phyloP scores from a whole-genome alignment of 2,329 filamentous ascomycete species.

The Aspergillus quadrilineatus region DNA sequence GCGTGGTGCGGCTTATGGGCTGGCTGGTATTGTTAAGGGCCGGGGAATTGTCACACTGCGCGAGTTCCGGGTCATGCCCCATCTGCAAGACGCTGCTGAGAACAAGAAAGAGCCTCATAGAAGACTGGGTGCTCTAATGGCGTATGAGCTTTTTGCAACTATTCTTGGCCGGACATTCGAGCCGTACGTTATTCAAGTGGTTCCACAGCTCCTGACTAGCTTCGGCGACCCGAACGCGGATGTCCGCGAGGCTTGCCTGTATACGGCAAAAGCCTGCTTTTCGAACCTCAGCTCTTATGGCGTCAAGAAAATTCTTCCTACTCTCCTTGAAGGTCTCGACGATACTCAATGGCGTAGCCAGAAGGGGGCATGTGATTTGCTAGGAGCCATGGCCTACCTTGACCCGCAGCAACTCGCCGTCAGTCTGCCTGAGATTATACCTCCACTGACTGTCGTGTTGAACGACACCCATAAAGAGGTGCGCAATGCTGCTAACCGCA shows the following conservation, averaged over 20 bases:
- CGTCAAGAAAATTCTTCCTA: constrained; percentile 91
- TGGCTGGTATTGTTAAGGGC: constrained; percentile 87
- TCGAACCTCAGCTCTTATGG: constrained; percentile 90
- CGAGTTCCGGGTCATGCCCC: constrained; percentile 82
- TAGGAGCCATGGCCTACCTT: constrained; percentile 97
- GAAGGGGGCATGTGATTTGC: constrained; percentile 92
- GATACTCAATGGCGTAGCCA: constrained; percentile 98
- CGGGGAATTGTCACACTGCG: constrained; percentile 77
- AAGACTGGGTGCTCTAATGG: constrained; percentile 82
- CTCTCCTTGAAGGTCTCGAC: constrained; percentile 84
- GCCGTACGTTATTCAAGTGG: constrained; percentile 93
- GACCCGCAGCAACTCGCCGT: constrained; percentile 91
- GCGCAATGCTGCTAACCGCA: constrained; percentile 84
- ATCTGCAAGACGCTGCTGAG: constrained; percentile 77
- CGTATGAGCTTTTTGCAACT: constrained; percentile 84
- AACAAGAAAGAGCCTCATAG: constrained; percentile 92
- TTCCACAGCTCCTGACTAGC: constrained; percentile 81
- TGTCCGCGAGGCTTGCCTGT: constrained; percentile 88
- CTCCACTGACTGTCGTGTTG: constrained; percentile 85
- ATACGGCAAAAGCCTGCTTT: constrained; percentile 92
- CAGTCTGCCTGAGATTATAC: constrained; percentile 94
- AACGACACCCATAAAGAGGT: constrained; percentile 99
- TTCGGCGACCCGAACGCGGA: constrained; percentile 88
- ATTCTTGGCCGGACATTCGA: constrained; percentile 88
- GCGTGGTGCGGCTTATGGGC: constrained; percentile 89